Conservation (phyloP, 176 grass and related monocot species). For the Juncus effusus region DNA sequence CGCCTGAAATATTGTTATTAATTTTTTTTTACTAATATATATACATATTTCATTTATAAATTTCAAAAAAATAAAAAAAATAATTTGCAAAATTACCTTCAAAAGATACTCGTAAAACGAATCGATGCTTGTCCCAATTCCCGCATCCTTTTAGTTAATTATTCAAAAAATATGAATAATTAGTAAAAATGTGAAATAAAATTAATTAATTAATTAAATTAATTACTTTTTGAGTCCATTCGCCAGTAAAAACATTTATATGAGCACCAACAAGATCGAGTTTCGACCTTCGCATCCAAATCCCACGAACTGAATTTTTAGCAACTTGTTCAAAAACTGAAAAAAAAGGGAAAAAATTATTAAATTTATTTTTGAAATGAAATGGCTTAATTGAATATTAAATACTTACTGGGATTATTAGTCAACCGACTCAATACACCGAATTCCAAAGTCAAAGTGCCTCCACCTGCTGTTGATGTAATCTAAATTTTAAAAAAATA, state of each 20-base stretch:
- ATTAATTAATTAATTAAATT: neutral
- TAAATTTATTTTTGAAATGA: neutral
- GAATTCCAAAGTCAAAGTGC: conserved; percentile 94
- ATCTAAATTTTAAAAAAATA: conserved; percentile 52
- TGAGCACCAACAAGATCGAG: conserved; percentile 94
- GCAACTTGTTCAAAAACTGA: conserved; percentile 94
- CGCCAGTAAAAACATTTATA: conserved; percentile 96
- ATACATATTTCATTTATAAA: no score
- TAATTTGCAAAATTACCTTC: conserved; percentile 44
- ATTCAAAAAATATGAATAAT: conserved; percentile 8
- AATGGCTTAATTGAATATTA: neutral
- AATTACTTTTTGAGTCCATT: conserved; percentile 97
- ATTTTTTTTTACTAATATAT: no score
- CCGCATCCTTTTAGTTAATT: conserved; percentile 57
- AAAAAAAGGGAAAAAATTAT: conserved; percentile 16
- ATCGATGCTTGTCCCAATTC: conserved; percentile 96
- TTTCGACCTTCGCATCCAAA: conserved; percentile 89
- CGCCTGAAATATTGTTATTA: no score
- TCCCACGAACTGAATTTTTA: conserved; percentile 85
- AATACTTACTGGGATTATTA: conserved; percentile 64
- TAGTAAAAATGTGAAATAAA: neutral
- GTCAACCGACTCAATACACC: conserved; percentile 86
- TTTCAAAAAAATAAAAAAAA: conserved; percentile 12
- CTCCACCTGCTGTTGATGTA: conserved; percentile 95
- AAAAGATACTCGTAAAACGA: conserved; percentile 99